These are phyloP conservation scores for peach (Prunus persica) DNA, from an alignment of 306 rosid species.

Conservation along the genomic window Prunus_persica_NCBIv2 NC_034009.1:3110001-3110500, in stretches of 20 bases:
- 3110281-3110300: conserved; percentile 8
- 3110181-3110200: not conserved
- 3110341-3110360: conserved; percentile 6
- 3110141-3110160: too few species aligned
- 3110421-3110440: not conserved
- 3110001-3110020: not conserved
- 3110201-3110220: not conserved
- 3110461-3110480: conserved; percentile 6
- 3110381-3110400: not conserved
- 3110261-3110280: conserved; percentile 1
- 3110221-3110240: not conserved
- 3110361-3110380: not conserved
- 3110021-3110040: too few species aligned
- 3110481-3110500: conserved; percentile 8
- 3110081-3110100: not conserved
- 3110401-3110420: not conserved
- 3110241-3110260: conserved; percentile 10
- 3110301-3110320: conserved; percentile 20
- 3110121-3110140: too few species aligned
- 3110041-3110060: not conserved
- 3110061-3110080: too few species aligned
- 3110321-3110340: conserved; percentile 12
- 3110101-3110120: not conserved
- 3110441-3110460: not conserved
- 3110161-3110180: not conserved